phyloP scores from a whole-genome alignment of 495 filamentous ascomycete genomes.

The Massariosphaeria phaeospora region DNA sequence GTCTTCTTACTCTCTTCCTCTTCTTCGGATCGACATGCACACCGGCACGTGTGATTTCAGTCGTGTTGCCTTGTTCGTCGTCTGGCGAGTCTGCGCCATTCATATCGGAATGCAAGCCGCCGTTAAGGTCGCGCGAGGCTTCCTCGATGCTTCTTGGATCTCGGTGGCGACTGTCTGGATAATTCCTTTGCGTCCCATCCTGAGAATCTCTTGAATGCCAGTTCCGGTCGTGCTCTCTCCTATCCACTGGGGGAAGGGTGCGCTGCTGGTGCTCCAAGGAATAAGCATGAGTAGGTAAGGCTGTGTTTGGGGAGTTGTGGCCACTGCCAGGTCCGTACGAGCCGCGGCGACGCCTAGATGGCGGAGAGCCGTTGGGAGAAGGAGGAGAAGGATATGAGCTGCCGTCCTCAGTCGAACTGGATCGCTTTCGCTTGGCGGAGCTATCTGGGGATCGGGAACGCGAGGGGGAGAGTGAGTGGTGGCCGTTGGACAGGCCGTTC shows the following conservation, averaged over 20 bases:
- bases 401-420: constrained; percentile 22
- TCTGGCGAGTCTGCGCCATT: constrained; percentile 7
- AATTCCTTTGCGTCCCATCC: not conserved
- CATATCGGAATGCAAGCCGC: not conserved
- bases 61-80: constrained; percentile 14
- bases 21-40: constrained; percentile 36
- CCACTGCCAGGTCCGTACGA: constrained; percentile 19
- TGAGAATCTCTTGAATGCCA: constrained; percentile 14
- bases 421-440: constrained; percentile 27
- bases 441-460: constrained; percentile 1
- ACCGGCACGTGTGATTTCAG: constrained; percentile 28
- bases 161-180: constrained; percentile 14
- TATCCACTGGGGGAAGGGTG: constrained; percentile 15
- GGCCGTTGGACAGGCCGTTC: constrained; percentile 9
- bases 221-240: constrained; percentile 13
- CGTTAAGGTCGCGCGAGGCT: not conserved
- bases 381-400: not conserved
- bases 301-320: constrained; percentile 6
- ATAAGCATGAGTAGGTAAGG: no score
- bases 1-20: constrained; percentile 27
- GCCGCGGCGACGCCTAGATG: constrained; percentile 12
- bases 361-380: constrained; percentile 4
- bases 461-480: constrained; percentile 15
- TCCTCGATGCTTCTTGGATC: constrained; percentile 19
- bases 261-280: constrained; percentile 19